Percentiles rank a stretch among this genome's conserved stretches.
phyloP scores from a whole-genome alignment of 805 yeast species.

The Candida suzukii region DNA sequence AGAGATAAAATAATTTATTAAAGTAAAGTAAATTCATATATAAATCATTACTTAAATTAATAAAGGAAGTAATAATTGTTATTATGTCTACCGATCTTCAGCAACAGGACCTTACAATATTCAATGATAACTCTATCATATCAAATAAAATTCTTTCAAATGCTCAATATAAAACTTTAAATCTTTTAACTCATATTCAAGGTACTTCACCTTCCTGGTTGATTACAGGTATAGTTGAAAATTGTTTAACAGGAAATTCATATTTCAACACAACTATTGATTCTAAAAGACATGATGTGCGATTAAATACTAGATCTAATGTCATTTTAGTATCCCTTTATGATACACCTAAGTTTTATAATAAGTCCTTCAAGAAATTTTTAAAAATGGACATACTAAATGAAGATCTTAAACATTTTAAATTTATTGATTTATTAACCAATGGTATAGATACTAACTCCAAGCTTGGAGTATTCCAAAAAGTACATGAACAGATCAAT shows the following conservation, averaged over 20 bases:
- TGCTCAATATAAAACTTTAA: constrained; percentile 17
- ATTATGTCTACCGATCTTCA: constrained; percentile 27
- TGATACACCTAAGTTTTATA: constrained; percentile 14
- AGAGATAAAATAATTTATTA: too few relatives aligned
- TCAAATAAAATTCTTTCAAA: constrained; percentile 16
- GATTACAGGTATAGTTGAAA: constrained; percentile 46
- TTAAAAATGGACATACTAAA: constrained; percentile 35
- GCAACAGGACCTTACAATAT: constrained; percentile 52
- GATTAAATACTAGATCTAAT: constrained; percentile 18
- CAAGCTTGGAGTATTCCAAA: neutral
- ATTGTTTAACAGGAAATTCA: constrained; percentile 39
- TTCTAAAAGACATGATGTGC: constrained; percentile 6
- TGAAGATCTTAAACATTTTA: constrained; percentile 19
- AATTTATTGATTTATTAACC: constrained; percentile 33
- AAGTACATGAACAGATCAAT: neutral
- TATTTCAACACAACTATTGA: constrained; percentile 26
- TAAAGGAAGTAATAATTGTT: too few relatives aligned
- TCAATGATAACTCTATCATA: constrained; percentile 41
- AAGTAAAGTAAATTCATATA: too few relatives aligned
- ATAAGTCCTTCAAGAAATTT: constrained; percentile 27
- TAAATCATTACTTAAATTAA: too few relatives aligned
- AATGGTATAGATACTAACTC: constrained; percentile 12
- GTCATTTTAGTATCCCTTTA: constrained; percentile 30
- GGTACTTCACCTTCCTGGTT: constrained; percentile 66
- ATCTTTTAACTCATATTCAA: constrained; percentile 32